Evolutionary conservation across 257 asterid genomes (phyloP), one percentile per base, ranked within the genome.

Genomic region (Catharanthus roseus): DNA sequence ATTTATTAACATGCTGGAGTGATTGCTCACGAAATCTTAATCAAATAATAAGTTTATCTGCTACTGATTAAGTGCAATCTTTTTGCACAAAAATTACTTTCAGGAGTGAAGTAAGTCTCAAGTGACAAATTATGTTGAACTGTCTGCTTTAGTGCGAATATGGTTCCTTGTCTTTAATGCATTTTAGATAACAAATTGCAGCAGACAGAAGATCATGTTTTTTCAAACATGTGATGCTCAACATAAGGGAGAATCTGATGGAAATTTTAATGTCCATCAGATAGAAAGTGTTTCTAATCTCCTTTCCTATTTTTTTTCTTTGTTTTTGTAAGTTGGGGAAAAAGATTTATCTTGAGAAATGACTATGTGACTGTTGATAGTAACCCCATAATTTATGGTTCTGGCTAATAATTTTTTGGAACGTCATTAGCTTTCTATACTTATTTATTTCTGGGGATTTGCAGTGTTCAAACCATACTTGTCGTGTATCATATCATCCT

Each of bases 401-500:
- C 58, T 29, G 18, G 58, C 38, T 62, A 29, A 77, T 56, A 67
- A 45, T 28, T 18, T 72, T 26, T 56, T 34, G 21, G 4, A 12
- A 47, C 28, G 23, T 57, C 44, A 12, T 53, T 87, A 10, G 38
- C 76, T 72, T 67, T 31, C 62, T 41, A 36, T 34, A 8, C 70
- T 45, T 70, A 62, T 72, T 77, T 58, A 63, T 36, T 74, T n/a
- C 67, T 51, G 61, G 58, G 50, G 53, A 75, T 71, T 74, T 82
- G 80, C 96, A 95, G 99, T 95, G 99, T 78, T 95, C 97, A 63
- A 91, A 95, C 82, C 54, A 70, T 74, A 81, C 79, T 73, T 95
- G 99, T 63, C 76, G 93, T 66, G 97, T 91, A 80, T 89, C 99
- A 57, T 95, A 82, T 81, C 99, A 95, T 82, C 99, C 99, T 74